phyloP scores from a whole-genome alignment of 176 grass and related monocot genomes.

The Eleusine indica region DNA sequence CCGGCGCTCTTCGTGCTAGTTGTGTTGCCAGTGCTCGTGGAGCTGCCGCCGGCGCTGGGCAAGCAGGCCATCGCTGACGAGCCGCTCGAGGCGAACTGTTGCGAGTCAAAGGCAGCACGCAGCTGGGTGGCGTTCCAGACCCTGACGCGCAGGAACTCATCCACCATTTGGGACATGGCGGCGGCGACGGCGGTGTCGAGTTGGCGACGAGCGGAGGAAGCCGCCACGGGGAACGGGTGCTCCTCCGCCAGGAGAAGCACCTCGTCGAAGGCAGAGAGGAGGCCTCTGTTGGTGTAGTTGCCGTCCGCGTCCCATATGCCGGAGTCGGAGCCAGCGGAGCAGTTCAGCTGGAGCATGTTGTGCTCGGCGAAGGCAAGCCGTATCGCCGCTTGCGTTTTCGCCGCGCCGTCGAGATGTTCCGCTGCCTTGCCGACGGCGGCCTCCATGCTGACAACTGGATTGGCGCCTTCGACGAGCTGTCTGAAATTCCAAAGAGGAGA shows the following conservation, averaged over 20 bases:
- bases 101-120: slow-evolving; percentile 10
- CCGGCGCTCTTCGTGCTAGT: neutral
- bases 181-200: slow-evolving; percentile 3
- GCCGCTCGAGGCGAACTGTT: neutral
- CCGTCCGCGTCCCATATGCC: slow-evolving; percentile 28
- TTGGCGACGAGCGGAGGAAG: neutral
- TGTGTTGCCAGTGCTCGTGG: neutral
- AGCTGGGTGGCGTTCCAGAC: slow-evolving; percentile 37
- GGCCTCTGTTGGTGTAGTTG: neutral
- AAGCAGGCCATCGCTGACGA: neutral
- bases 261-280: slow-evolving; percentile 40
- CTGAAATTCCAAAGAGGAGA: too few relatives aligned
- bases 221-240: neutral
- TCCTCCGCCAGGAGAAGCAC: slow-evolving; percentile 28
- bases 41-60: neutral
- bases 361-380: slow-evolving; percentile 9
- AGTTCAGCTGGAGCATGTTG: neutral
- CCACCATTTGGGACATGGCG: slow-evolving; percentile 27
- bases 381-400: too few relatives aligned
- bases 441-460: too few relatives aligned
- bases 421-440: too few relatives aligned
- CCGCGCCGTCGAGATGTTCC: too few relatives aligned
- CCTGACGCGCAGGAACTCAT: slow-evolving; percentile 40
- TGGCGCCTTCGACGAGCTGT: too few relatives aligned
- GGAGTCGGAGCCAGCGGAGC: too few relatives aligned